Evolutionary conservation across 768 basidiomycete species (phyloP), one percentile per base, ranked within the genome.

Genomic region (Nidularia pulvinata): DNA sequence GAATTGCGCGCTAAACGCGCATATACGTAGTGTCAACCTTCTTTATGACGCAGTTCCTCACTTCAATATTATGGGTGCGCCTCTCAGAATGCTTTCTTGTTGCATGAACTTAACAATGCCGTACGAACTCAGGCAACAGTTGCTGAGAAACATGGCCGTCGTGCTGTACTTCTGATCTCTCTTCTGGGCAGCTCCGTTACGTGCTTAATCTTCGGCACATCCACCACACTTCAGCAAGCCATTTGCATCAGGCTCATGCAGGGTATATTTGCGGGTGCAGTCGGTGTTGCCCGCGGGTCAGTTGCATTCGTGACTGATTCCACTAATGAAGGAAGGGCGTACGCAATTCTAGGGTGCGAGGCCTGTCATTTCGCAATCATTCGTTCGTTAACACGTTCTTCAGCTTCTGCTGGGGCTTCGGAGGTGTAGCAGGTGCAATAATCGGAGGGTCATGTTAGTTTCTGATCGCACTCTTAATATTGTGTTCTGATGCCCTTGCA

Each of bases 341-440:
- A 98, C 68, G 93, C 95, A 46, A 91, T 95, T 53, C 76, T 98
- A 46, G 95, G 95, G 84, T 89, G 57, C 19, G 19, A 59, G 71
- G 59, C 46, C 37, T 34, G 33, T 46, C 44, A 47, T 34, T 30
- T 50, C 16, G 32, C 43, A 43, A 56, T 19, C 48, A 42, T 44
- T 50, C 51, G 22, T 33, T 39, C 42, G 44, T 44, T 57, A 49
- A 48, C 55, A 51, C 43, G 32, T 47, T 50, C 30, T 52, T 33
- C 53, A 93, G 90, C 9, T 97, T 96, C 68, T 92, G 88, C 59
- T 97, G 96, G 97, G 95, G 95, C 55, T 83, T 98, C 58, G 97
- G 96, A 56, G 97, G 95, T 82, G 92, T 95, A 10, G 83, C 87
- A 46, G 93, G 93, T 44, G 89, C 90, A 46, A 88, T 95, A 50